Percentiles rank a stretch among this genome's conserved stretches.
phyloP scores from a whole-genome alignment of 2,329 filamentous ascomycete genomes.

The Cytospora paraplurivora region DNA sequence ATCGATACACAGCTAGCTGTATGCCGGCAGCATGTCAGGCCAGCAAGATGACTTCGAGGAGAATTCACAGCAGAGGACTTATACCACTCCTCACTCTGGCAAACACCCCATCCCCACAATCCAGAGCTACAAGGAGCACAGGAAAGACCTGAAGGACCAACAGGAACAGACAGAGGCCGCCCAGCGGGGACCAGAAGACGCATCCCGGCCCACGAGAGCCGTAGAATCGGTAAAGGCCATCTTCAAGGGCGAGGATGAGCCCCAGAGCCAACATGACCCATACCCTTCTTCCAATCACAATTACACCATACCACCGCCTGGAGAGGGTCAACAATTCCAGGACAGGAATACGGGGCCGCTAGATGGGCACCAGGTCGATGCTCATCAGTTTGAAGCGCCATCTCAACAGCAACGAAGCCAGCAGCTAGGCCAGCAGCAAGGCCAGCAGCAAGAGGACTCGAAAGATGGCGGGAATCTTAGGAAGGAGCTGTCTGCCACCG shows the following conservation, averaged over 20 bases:
- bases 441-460: slow-evolving; percentile 29
- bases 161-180: slow-evolving; percentile 34
- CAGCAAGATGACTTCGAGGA: slow-evolving; percentile 42
- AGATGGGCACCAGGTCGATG: slow-evolving; percentile 6
- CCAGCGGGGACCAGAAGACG: slow-evolving; percentile 40
- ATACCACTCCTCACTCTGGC: slow-evolving; percentile 46
- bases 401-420: background rate
- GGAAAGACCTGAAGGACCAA: slow-evolving; percentile 46
- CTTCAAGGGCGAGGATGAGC: slow-evolving; percentile 39
- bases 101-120: slow-evolving; percentile 51
- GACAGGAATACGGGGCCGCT: slow-evolving; percentile 1
- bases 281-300: slow-evolving; percentile 43
- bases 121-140: slow-evolving; percentile 50
- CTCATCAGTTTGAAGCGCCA: background rate
- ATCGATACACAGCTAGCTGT: too few relatives aligned
- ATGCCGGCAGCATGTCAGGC: slow-evolving; percentile 38
- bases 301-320: slow-evolving; percentile 27
- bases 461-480: slow-evolving; percentile 28
- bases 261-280: slow-evolving; percentile 37
- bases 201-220: slow-evolving; percentile 40
- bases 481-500: slow-evolving; percentile 38
- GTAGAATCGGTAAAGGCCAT: slow-evolving; percentile 41
- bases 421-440: slow-evolving; percentile 17
- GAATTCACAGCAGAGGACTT: slow-evolving; percentile 36
- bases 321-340: slow-evolving; percentile 20